Conservation (phyloP, 495 filamentous ascomycete genomes). For the Cenococcum geophilum region DNA sequence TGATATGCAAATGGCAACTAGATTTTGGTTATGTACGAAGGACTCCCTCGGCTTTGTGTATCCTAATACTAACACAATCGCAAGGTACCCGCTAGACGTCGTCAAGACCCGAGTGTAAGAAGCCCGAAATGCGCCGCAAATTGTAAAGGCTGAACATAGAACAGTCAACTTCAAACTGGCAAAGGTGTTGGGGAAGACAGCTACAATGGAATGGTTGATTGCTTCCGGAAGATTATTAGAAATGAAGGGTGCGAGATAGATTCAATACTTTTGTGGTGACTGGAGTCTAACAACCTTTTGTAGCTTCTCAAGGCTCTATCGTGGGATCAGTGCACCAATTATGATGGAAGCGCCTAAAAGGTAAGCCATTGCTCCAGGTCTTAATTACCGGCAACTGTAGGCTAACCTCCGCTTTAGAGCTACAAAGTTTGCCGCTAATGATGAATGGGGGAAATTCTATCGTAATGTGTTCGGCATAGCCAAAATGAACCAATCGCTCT, state of each 20-base stretch:
- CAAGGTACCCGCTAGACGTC: conserved; percentile 95
- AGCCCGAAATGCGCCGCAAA: conserved; percentile 4
- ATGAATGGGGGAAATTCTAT: conserved; percentile 93
- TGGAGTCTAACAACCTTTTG: conserved; percentile 6
- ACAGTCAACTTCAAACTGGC: conserved; percentile 80
- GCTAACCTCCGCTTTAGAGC: conserved; percentile 49
- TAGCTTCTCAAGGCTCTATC: conserved; percentile 83
- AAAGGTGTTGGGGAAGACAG: conserved; percentile 61
- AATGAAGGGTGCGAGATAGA: conserved; percentile 70
- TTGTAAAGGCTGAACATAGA: conserved; percentile 1
- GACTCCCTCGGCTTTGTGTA: neutral
- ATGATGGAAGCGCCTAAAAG: conserved; percentile 97
- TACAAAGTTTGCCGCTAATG: conserved; percentile 98
- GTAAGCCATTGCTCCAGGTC: conserved; percentile 28
- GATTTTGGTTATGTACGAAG: conserved; percentile 77
- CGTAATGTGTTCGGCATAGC: conserved; percentile 70
- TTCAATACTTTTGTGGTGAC: neutral
- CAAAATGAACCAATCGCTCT: conserved; percentile 85
- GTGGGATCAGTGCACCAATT: conserved; percentile 92
- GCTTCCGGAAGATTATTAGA: conserved; percentile 90
- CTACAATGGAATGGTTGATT: conserved; percentile 97
- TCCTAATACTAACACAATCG: conserved; percentile 21
- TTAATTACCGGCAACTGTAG: neutral
- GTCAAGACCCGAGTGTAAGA: conserved; percentile 95
- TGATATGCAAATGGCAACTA: conserved; percentile 36